phyloP scores from a whole-genome alignment of 106 monocot species.

The Dioscorea dumetorum region DNA sequence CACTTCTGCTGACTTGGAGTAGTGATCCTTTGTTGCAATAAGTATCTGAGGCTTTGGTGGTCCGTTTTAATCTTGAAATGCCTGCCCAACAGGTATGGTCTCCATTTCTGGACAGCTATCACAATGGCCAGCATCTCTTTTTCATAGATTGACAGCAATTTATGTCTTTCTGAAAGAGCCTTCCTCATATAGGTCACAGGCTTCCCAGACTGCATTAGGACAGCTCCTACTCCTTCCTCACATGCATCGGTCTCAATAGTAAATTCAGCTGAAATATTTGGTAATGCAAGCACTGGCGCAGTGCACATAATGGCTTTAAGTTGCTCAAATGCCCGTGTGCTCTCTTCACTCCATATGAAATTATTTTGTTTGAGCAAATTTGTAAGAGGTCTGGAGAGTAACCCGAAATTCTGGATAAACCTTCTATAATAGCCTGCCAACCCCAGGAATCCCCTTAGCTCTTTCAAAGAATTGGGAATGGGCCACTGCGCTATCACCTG shows the following conservation, averaged over 20 bases:
- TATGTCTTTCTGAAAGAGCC: neutral
- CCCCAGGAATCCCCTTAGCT: neutral
- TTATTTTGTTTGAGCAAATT: neutral
- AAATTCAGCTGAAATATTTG: neutral
- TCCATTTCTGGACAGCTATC: conserved; percentile 2
- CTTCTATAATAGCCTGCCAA: neutral
- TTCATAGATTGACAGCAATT: neutral
- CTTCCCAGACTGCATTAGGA: neutral
- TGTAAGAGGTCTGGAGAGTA: neutral
- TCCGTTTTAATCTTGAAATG: conserved; percentile 1
- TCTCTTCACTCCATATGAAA: neutral
- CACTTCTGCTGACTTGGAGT: too few relatives aligned
- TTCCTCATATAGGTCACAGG: neutral
- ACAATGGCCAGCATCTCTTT: conserved; percentile 7
- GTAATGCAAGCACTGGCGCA: neutral
- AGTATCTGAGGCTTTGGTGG: too few relatives aligned
- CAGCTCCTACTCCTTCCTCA: neutral
- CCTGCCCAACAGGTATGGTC: conserved; percentile 6
- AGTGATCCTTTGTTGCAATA: too few relatives aligned
- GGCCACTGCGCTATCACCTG: neutral
- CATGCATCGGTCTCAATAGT: neutral
- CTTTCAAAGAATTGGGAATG: neutral
- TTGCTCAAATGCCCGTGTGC: neutral
- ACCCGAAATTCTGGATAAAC: neutral
- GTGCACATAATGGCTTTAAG: neutral